phyloP scores from a whole-genome alignment of 2,329 filamentous ascomycete species.

The Tolypocladium paradoxum region DNA sequence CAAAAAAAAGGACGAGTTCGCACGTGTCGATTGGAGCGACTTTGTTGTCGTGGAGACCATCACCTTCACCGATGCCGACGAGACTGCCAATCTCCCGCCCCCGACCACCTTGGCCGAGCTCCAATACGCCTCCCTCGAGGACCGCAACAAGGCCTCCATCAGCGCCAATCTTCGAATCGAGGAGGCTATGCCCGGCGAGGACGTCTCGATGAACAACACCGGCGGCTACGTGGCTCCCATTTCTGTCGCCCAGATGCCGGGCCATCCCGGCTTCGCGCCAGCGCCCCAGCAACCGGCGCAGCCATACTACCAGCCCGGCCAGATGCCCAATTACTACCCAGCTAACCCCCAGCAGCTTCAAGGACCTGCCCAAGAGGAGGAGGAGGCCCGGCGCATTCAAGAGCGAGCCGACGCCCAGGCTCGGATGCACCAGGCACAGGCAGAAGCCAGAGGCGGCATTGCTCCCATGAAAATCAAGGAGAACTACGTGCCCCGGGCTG shows the following conservation, averaged over 20 bases:
- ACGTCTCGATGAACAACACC: slow-evolving; percentile 36
- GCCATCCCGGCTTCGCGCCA: slow-evolving; percentile 31
- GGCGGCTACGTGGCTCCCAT: slow-evolving; percentile 1
- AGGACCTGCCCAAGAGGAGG: slow-evolving; percentile 41
- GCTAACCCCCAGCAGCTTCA: slow-evolving; percentile 16
- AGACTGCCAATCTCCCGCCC: slow-evolving; percentile 73
- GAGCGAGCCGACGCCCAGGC: slow-evolving; percentile 49
- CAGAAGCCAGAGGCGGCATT: slow-evolving; percentile 59
- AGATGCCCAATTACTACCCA: slow-evolving; percentile 21
- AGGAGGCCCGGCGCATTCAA: slow-evolving; percentile 52
- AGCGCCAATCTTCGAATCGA: slow-evolving; percentile 77
- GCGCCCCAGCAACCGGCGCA: slow-evolving; percentile 23
- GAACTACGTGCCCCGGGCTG: slow-evolving; percentile 82
- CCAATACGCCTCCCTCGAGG: slow-evolving; percentile 87
- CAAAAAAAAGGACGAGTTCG: slow-evolving; percentile 63
- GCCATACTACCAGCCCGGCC: slow-evolving; percentile 19
- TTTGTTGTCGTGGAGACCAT: slow-evolving; percentile 95
- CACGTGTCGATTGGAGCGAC: slow-evolving; percentile 95
- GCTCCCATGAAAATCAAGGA: slow-evolving; percentile 81
- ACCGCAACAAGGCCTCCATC: slow-evolving; percentile 85
- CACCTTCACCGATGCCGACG: slow-evolving; percentile 80
- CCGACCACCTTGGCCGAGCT: slow-evolving; percentile 85
- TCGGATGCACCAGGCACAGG: slow-evolving; percentile 65
- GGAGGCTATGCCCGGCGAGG: slow-evolving; percentile 82
- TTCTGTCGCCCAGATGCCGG: slow-evolving; percentile 20